phyloP scores from a whole-genome alignment of 2,329 filamentous ascomycete species.

The Clarireedia homoeocarpa region DNA sequence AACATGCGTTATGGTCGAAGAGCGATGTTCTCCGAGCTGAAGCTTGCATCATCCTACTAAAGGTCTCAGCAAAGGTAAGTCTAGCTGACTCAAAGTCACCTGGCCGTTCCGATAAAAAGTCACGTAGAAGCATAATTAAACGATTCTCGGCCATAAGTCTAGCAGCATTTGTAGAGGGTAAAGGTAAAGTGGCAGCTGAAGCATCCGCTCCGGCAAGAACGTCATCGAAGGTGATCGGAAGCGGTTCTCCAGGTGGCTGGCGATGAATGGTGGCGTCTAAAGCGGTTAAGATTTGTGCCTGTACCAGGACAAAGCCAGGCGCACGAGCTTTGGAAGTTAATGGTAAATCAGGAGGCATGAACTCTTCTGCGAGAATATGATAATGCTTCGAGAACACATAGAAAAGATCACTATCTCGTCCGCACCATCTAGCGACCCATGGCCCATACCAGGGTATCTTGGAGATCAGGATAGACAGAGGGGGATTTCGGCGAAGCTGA shows the following conservation, averaged over 20 bases:
- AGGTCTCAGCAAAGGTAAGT: constrained; percentile 54
- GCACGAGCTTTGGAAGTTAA: constrained; percentile 50
- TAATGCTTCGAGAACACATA: constrained; percentile 67
- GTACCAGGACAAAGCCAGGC: constrained; percentile 53
- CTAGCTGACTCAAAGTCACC: constrained; percentile 44
- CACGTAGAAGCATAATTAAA: constrained; percentile 60
- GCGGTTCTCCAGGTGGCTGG: constrained; percentile 40
- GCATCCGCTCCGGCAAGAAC: constrained; percentile 52
- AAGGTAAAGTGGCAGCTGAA: constrained; percentile 44
- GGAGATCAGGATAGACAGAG: constrained; percentile 49
- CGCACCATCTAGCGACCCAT: constrained; percentile 64
- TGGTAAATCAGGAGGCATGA: constrained; percentile 42
- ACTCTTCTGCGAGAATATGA: constrained; percentile 57
- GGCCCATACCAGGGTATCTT: constrained; percentile 59
- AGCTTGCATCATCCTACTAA: constrained; percentile 53
- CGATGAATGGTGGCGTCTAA: constrained; percentile 62
- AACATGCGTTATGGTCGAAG: constrained; percentile 64
- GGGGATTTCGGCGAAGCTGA: constrained; percentile 45
- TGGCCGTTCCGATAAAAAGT: constrained; percentile 56
- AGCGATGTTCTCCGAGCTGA: constrained; percentile 55
- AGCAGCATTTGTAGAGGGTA: constrained; percentile 51
- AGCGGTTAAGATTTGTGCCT: constrained; percentile 59
- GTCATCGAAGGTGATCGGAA: constrained; percentile 58
- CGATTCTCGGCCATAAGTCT: constrained; percentile 65
- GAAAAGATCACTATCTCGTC: constrained; percentile 66